Evolutionary conservation across 2,329 filamentous ascomycete genomes (phyloP).

Genomic region (Fusarium phyllophilum): DNA sequence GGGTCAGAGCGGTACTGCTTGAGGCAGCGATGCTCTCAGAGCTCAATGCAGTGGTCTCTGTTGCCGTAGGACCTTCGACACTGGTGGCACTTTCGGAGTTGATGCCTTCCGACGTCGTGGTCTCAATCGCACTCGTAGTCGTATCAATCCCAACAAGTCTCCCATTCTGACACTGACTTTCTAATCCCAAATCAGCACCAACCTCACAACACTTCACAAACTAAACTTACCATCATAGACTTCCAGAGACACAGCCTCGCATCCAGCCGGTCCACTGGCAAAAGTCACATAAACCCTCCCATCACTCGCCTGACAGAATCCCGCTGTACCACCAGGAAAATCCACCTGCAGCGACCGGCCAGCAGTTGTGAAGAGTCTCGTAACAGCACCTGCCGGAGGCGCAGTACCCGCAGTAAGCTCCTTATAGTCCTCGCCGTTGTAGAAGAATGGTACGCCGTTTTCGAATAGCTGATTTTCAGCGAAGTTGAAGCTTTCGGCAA

Average conservation of each 20-base stretch:
- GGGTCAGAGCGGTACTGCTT: not conserved
- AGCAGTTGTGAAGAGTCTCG: not conserved
- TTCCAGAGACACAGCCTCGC: not conserved
- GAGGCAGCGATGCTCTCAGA: not conserved
- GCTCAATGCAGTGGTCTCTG: fast-evolving
- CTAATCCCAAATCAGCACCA: not conserved
- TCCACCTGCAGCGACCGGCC: not conserved
- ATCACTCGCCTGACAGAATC: not conserved
- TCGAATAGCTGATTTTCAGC: not conserved
- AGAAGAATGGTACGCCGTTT: not conserved
- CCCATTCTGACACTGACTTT: not conserved
- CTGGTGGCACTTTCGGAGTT: not conserved
- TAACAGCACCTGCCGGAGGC: not conserved
- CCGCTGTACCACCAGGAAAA: not conserved
- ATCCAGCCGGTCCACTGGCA: not conserved
- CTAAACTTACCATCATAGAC: not conserved
- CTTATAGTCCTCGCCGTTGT: not conserved
- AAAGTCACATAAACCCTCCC: not conserved
- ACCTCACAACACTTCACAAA: not conserved
- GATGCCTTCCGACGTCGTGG: fast-evolving
- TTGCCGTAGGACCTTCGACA: not conserved
- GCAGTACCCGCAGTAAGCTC: not conserved
- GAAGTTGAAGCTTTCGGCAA: not conserved
- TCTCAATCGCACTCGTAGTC: not conserved
- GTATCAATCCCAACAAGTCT: not conserved